Evolutionary conservation across 441 rosid genomes (phyloP).

Genomic region (Codiaeum variegatum): DNA sequence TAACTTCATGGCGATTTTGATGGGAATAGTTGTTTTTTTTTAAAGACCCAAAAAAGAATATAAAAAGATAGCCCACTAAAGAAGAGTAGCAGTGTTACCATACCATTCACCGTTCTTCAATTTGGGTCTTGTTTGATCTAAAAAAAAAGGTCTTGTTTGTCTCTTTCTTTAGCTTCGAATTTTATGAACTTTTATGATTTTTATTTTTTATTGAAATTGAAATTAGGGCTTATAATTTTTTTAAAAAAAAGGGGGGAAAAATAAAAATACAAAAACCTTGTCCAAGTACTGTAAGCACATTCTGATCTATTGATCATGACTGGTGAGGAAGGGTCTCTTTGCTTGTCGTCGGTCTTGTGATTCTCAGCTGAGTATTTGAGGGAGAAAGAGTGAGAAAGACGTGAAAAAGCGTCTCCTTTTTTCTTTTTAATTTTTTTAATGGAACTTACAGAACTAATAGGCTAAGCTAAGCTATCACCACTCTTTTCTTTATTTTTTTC

Average conservation of each 20-base stretch:
- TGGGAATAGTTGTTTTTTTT: too few species aligned
- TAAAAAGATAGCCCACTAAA: slow-evolving; percentile 18
- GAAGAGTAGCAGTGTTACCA: not conserved
- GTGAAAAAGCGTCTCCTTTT: slow-evolving; percentile 23
- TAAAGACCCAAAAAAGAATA: too few species aligned
- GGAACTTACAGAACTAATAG: slow-evolving; percentile 24
- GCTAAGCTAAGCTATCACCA: not conserved
- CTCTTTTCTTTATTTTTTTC: slow-evolving; percentile 16
- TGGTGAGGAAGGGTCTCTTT: slow-evolving; percentile 28
- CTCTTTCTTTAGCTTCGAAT: slow-evolving; percentile 16
- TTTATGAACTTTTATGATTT: slow-evolving; percentile 12
- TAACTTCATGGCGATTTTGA: slow-evolving; percentile 28
- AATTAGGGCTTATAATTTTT: not conserved
- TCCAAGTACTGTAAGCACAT: slow-evolving; percentile 23
- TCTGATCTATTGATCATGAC: slow-evolving; percentile 37
- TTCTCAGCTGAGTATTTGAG: slow-evolving; percentile 26
- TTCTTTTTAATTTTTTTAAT: slow-evolving; percentile 19
- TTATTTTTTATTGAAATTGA: slow-evolving; percentile 2
- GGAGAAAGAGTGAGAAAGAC: slow-evolving; percentile 26
- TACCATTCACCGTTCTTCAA: slow-evolving; percentile 4
- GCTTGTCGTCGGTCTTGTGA: slow-evolving; percentile 32
- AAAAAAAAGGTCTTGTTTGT: slow-evolving; percentile 23
- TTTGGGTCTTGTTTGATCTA: too few species aligned
- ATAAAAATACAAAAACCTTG: slow-evolving; percentile 21
- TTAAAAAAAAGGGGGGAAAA: not conserved